Evolutionary conservation across 2,329 filamentous ascomycete species (phyloP), one percentile per base, ranked within the genome.

Genomic region (Aspergillus novofumigatus): DNA sequence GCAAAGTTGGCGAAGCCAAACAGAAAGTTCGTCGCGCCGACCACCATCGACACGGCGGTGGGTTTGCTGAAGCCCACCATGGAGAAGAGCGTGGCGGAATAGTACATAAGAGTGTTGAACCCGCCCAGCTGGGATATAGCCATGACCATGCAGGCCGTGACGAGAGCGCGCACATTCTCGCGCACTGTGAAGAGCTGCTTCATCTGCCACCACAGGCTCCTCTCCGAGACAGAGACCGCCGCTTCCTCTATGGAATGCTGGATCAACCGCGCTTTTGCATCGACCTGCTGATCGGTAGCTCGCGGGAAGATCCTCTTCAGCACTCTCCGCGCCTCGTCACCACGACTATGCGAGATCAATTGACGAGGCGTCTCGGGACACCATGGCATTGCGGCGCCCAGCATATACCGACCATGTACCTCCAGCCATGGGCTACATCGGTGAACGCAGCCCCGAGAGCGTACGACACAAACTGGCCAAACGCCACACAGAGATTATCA

Each of bases 11-110:
- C 69, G 54, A 74, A 71, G 0, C 77, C 80, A 56, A 82, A 80
- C 54, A 82, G 61, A 59, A 80, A 82, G 59, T 67, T 68, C 0
- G 65, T 67, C 3, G 56, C 65, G 2, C 61, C 64, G 4, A 67
- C 64, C 21, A 80, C 64, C 21, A 80, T 82, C 55, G 54, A 79
- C 23, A 83, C 80, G 1, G 77, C 78, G 0, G 77, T 74, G 0
- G 80, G 77, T 52, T 82, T 79, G 20, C 71, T 66, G 64, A 83
- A 82, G 1, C 80, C 79, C 26, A 81, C 79, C 3, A 82, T 74
- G 1, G 71, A 69, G 58, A 79, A 79, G 2, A 79, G 66, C 0
- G 74, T 78, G 0, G 74, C 67, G 2, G 70, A 72, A 55, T 78
- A 79, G 67, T 79, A 78, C 74, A 77, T 77, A 5, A 79, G 64